Conservation (phyloP, 2,329 filamentous ascomycete species). For the Aspergillus pseudoterreus region DNA sequence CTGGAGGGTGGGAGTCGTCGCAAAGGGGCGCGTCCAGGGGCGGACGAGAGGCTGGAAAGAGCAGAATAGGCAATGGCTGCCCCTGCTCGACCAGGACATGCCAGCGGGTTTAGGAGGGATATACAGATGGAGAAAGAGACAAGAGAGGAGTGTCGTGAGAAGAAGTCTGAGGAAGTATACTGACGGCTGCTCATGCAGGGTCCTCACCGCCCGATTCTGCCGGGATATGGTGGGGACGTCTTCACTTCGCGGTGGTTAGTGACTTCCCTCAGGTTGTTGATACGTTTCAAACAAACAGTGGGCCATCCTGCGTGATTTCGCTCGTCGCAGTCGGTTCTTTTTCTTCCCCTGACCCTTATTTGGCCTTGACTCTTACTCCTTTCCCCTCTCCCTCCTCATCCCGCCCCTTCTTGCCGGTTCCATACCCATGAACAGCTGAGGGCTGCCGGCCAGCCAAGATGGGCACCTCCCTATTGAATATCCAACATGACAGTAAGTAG, state of each 20-base stretch:
- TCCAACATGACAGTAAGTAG: conserved; percentile 70
- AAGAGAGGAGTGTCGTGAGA: not conserved
- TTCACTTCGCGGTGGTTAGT: not conserved
- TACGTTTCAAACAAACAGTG: conserved; percentile 22
- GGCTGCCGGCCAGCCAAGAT: conserved; percentile 55
- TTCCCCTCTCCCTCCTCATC: not conserved
- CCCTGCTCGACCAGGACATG: conserved; percentile 39
- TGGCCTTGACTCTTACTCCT: not conserved
- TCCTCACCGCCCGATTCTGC: not conserved
- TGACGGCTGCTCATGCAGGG: not conserved
- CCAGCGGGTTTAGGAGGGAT: conserved; percentile 9
- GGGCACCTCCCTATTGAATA: conserved; percentile 78
- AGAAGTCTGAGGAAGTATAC: not conserved
- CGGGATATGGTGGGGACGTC: conserved; percentile 13
- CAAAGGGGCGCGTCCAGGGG: conserved; percentile 27
- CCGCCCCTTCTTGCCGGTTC: conserved; percentile 5
- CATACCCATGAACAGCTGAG: conserved; percentile 20
- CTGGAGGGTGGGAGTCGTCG: conserved; percentile 26
- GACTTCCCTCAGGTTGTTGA: conserved; percentile 11
- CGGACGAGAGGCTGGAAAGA: conserved; percentile 31
- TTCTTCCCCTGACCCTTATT: not conserved
- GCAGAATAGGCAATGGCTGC: conserved; percentile 41
- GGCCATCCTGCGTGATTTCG: not conserved
- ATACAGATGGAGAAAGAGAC: not conserved
- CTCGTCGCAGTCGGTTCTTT: not conserved